Evolutionary conservation across 2,329 filamentous ascomycete species (phyloP).

Genomic region (Neopestalotiopsis sp.): DNA sequence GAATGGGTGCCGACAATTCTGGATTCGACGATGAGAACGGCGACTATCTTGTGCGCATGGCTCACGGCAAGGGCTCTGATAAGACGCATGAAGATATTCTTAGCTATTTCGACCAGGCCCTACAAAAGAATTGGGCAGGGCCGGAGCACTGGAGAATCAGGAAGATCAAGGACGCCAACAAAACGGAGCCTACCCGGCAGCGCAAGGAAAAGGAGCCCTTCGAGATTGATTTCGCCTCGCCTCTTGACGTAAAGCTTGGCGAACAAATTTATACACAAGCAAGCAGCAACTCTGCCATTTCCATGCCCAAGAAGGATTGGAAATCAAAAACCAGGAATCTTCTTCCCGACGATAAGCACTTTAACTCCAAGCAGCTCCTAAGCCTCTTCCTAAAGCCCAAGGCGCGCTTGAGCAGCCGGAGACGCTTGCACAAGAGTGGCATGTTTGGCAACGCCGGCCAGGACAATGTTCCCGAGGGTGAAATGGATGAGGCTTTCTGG

Average conservation of each 20-base stretch:
- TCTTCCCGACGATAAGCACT: conserved; percentile 96
- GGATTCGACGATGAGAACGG: conserved; percentile 68
- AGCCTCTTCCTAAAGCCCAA: conserved; percentile 95
- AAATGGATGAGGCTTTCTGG: conserved; percentile 97
- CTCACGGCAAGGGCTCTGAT: conserved; percentile 69
- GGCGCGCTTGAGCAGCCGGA: conserved; percentile 76
- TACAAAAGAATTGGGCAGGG: conserved; percentile 97
- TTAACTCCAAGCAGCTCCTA: conserved; percentile 90
- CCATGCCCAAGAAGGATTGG: conserved; percentile 91
- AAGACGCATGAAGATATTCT: conserved; percentile 89
- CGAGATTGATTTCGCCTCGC: conserved; percentile 85
- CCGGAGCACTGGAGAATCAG: conserved; percentile 99
- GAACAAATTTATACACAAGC: conserved; percentile 84
- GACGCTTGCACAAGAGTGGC: conserved; percentile 49
- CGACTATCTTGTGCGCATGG: conserved; percentile 81
- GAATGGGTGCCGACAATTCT: conserved; percentile 57
- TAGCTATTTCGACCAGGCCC: conserved; percentile 95
- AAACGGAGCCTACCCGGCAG: conserved; percentile 65
- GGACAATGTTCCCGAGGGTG: conserved; percentile 67
- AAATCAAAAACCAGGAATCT: conserved; percentile 92
- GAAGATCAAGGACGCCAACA: conserved; percentile 81
- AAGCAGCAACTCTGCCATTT: conserved; percentile 79
- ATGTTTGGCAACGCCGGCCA: conserved; percentile 46
- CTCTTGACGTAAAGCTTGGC: conserved; percentile 72
- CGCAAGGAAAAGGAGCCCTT: conserved; percentile 97